Conservation (phyloP, 352 stramenopile species). For the Pythium aquatile region DNA sequence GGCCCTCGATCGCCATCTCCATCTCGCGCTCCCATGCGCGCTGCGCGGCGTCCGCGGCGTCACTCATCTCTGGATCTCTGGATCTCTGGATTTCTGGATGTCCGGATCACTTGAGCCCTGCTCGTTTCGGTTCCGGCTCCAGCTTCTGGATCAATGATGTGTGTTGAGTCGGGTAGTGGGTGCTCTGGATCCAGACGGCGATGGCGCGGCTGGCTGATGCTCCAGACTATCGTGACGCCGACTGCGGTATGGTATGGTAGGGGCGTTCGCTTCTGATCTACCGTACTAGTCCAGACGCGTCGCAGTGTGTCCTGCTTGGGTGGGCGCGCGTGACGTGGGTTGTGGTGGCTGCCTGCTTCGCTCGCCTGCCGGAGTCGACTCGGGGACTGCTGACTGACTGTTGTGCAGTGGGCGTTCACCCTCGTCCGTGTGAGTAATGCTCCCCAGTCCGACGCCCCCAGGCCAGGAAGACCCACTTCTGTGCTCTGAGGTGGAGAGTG, state of each 20-base stretch:
- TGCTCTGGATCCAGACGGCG: background rate
- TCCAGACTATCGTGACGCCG: background rate
- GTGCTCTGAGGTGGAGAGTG: constrained; percentile 11
- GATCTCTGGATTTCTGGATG: background rate
- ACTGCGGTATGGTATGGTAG: background rate
- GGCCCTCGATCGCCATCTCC: constrained; percentile 69
- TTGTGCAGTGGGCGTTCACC: constrained; percentile 23
- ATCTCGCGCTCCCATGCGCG: constrained; percentile 79
- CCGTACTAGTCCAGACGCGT: background rate
- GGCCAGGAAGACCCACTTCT: constrained; percentile 18
- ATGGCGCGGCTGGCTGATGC: background rate
- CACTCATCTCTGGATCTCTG: constrained; percentile 16
- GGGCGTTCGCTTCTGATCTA: background rate
- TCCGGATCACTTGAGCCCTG: background rate
- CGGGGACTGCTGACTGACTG: constrained; percentile 10
- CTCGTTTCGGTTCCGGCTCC: background rate
- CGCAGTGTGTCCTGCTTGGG: background rate
- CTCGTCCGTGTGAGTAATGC: constrained; percentile 27
- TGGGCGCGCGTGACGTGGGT: constrained; percentile 6
- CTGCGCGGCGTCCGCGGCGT: constrained; percentile 51
- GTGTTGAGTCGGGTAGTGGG: background rate
- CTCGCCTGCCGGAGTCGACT: constrained; percentile 3
- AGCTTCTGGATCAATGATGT: background rate
- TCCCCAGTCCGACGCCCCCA: constrained; percentile 27
- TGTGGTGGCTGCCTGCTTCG: constrained; percentile 4